Base-by-base conservation (phyloP, 371 early-diverging fungal species). In the Apophysomyces trapeziformis region DNA sequence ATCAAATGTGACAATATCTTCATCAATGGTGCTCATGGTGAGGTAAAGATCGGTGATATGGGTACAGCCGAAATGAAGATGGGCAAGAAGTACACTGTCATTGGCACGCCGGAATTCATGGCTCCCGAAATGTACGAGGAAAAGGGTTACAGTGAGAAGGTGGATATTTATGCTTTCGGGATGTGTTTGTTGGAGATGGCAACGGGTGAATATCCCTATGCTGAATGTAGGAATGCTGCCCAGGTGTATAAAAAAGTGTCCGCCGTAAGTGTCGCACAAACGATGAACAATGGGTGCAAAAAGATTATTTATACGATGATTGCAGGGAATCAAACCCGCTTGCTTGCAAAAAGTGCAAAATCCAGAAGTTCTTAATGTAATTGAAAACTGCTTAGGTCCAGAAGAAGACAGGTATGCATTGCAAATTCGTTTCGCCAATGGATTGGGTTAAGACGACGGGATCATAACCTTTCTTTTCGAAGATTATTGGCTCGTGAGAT, bases 81-180 rank as follows among this genome's bases (percentile, higher is more conserved):
- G 58, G 86, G 89, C 61, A 92, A 92, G 59, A 87, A 89, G 47
- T 91, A 91, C 61, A 92, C 92, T 3, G 74, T 93, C 7, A 90
- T 92, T 57, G 92, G 93, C 16, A 91, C 92, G 0, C 92, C 92
- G n/a, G 89, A 92, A 67, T 93, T 89, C 73, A 89, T 90, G 89
- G 90, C 88, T 26, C 92, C 92, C 26, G 92, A 92, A 70, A 83
- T 91, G 71, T 92, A 94, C 65, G 87, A 90, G 60, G 92, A 92
- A 69, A 78, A 86, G 38, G 86, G 87, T 45, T 93, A 94, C 76
- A 86, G 80, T 63, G 92, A 92, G 72, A 88, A 87, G 60, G 92
- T 90, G 14, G 92, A 92, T 63, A 89, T 94, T 44, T 94, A 93
- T 79, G 91, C 95, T 4, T 94, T 93, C 83, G 95, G 95, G 37